These are phyloP conservation scores for Pittosporum tobira DNA, from an alignment of 129 eudicot species.

Conservation along the genomic window DNA sequence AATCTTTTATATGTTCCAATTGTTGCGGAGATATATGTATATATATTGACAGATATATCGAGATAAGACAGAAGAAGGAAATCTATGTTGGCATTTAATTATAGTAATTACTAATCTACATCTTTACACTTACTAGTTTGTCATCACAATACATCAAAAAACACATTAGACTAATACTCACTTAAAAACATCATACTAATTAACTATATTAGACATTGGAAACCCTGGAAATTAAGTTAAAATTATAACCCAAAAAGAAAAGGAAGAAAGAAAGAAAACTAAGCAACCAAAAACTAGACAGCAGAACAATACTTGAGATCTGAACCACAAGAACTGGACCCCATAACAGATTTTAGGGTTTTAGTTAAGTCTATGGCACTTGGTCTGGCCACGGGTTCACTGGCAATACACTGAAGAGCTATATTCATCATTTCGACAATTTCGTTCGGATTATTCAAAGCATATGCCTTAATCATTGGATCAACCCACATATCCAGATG, in stretches of 20 bases:
- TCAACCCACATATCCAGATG: conserved; percentile 85
- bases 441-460: conserved; percentile 27
- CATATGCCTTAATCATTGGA: conserved; percentile 32
- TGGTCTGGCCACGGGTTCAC: conserved; percentile 59
- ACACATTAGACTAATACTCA: no score
- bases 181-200: no score
- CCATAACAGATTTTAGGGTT: conserved; percentile 34
- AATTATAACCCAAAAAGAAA: background rate
- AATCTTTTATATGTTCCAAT: no score
- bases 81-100: no score
- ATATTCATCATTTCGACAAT: conserved; percentile 66
- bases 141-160: no score
- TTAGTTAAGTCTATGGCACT: conserved; percentile 41
- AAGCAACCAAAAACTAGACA: background rate
- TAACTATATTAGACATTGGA: no score
- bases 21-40: no score
- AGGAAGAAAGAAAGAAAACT: background rate
- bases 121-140: no score
- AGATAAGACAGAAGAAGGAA: no score
- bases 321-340: conserved; percentile 39
- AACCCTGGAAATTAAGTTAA: no score
- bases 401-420: conserved; percentile 70
- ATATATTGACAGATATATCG: no score
- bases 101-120: no score
- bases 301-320: conserved; percentile 17